phyloP scores from a whole-genome alignment of 352 stramenopile species.

The Phytopythium montanum region DNA sequence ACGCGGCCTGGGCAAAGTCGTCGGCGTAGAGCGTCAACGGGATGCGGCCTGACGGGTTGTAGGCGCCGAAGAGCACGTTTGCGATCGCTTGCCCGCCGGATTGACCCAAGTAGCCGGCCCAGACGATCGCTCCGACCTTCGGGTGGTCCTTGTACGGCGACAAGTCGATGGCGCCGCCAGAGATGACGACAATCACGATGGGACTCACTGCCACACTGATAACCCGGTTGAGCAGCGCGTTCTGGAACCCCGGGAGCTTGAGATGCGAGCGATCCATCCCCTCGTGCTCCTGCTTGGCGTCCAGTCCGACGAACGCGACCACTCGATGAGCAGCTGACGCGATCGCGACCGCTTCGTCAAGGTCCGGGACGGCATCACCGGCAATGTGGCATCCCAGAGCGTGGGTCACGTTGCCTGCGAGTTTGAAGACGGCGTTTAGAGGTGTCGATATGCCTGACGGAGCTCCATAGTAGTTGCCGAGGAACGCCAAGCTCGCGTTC shows the following conservation, averaged over 20 bases:
- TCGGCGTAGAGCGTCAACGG: slow-evolving; percentile 70
- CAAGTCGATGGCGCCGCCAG: slow-evolving; percentile 76
- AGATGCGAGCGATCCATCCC: slow-evolving; percentile 62
- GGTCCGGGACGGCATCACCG: slow-evolving; percentile 36
- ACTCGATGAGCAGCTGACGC: slow-evolving; percentile 32
- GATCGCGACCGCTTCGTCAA: slow-evolving; percentile 44
- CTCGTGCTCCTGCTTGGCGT: slow-evolving; percentile 64
- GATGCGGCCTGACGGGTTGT: slow-evolving; percentile 64
- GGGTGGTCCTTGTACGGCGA: slow-evolving; percentile 49
- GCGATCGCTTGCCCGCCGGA: slow-evolving; percentile 61
- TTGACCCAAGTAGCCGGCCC: slow-evolving; percentile 66
- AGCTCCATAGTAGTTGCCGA: slow-evolving; percentile 75
- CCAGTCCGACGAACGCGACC: slow-evolving; percentile 64
- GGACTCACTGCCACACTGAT: slow-evolving; percentile 37
- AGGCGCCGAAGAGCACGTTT: slow-evolving; percentile 70
- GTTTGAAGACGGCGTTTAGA: slow-evolving; percentile 36
- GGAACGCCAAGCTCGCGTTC: slow-evolving; percentile 45
- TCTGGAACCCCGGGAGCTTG: slow-evolving; percentile 58
- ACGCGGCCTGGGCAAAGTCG: slow-evolving; percentile 41
- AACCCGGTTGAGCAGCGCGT: slow-evolving; percentile 52
- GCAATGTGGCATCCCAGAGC: slow-evolving; percentile 57
- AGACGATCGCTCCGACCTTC: slow-evolving; percentile 67
- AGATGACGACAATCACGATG: slow-evolving; percentile 77
- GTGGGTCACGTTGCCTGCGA: slow-evolving; percentile 25
- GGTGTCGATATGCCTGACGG: slow-evolving; percentile 62